Evolutionary conservation across 2,329 filamentous ascomycete species (phyloP), one percentile per base, ranked within the genome.

Genomic region (Trichoderma pleuroti): DNA sequence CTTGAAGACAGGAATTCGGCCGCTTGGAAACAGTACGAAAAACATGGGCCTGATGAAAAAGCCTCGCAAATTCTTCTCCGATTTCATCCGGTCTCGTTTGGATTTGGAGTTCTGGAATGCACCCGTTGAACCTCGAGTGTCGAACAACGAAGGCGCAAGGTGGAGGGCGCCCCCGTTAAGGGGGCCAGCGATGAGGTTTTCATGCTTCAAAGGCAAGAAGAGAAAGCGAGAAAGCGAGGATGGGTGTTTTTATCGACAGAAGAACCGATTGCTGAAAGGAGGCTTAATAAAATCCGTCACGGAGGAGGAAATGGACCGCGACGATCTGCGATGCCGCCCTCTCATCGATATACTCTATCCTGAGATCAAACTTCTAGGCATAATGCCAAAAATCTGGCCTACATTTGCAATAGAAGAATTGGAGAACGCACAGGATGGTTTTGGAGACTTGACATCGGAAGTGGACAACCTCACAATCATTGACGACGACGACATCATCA

Each of bases 101-200:
- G 56, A 34, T 21, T 5, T 7, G 1, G 4, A 30, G 9, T 28
- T 28, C 26, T 28, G 12, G 39, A n/a, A n/a, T 14, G 9, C 11
- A 8, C 0, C 30, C 10, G 7, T 21, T 4, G 2, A 30, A 34
- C n/a, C 28, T 3, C 28, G 1, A 4, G 7, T 21, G 1, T 2
- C 24, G 21, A 56, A 28, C 0, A 28, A 11, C 4, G 14, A 28
- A 72, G 86, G 74, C 8, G 10, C 46, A 52, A 52, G 3, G 21
- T 21, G n/a, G 46, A 52, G 7, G 24, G n/a, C n/a, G n/a, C n/a
- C n/a, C n/a, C 46, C 46, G 11, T 14, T 52, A 21, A 52, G n/a
- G 11, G 46, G 21, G 11, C 46, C 9, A 24, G 5, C 11, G 5
- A 24, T 24, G 12, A 14, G 5, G 11, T 52, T 12, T 11, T 21